Evolutionary conservation across 345 rosid species (phyloP).

Genomic region (thale cress (Arabidopsis thaliana)): DNA sequence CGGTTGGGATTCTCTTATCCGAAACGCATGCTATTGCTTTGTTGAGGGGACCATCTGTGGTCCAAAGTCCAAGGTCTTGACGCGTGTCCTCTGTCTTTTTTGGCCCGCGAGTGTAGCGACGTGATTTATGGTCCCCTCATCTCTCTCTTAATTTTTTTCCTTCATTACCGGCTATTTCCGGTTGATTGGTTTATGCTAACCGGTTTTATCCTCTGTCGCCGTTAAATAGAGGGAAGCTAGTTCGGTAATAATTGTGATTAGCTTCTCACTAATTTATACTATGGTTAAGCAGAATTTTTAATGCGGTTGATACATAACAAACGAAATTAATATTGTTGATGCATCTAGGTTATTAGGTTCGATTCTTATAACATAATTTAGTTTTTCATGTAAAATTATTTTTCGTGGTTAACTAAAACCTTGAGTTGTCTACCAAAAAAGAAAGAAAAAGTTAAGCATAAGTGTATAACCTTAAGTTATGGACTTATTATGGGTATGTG

Average conservation of each 20-base stretch:
- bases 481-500: too few species aligned
- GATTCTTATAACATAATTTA: neutral
- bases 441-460: too few species aligned
- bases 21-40: constrained; percentile 53
- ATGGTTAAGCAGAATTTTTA: neutral
- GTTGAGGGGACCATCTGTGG: constrained; percentile 60
- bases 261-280: neutral
- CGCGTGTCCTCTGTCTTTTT: constrained; percentile 55
- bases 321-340: neutral
- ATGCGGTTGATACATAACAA: neutral
- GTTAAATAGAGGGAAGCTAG: constrained; percentile 1
- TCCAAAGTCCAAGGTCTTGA: constrained; percentile 44
- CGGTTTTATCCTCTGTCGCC: constrained; percentile 13
- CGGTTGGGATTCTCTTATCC: constrained; percentile 48
- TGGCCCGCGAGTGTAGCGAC: constrained; percentile 58
- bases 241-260: neutral
- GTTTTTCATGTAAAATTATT: too few species aligned
- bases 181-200: constrained; percentile 21
- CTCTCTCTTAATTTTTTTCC: neutral
- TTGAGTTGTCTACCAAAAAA: too few species aligned
- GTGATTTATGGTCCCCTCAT: constrained; percentile 57
- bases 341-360: neutral
- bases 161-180: constrained; percentile 33
- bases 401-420: too few species aligned
- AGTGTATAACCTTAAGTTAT: too few species aligned